Base-by-base conservation (phyloP, 2,329 filamentous ascomycete species). In the Furcasterigmium sp. region DNA sequence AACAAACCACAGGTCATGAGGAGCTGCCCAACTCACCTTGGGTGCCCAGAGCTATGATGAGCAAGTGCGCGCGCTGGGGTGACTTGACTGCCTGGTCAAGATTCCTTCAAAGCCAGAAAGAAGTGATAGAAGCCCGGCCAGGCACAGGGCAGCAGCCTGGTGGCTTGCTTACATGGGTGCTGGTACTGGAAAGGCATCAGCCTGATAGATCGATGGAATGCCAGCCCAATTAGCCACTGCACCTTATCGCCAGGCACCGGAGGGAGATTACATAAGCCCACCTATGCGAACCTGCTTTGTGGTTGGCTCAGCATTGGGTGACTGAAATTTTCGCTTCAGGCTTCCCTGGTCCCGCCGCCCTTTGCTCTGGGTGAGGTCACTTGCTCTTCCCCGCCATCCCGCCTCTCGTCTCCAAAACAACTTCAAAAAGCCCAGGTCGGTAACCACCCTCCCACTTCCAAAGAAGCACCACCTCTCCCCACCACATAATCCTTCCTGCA, bases 271-370 rank as follows among this genome's bases (percentile, higher is more conserved):
- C 32, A 35, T 35, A 35, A 35, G 14, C 53, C 49, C 23, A 26
- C 7, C 23, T 26, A n/a, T 26, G 23, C 11, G 23, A 11, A 26
- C 23, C 23, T 26, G 23, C 23, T 17, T 17, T 35, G 32, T 35
- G 32, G 32, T 35, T 35, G 32, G 32, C 32, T 11, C n/a, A 35
- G 32, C 17, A 11, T 45, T 53, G 51, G 56, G 53, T 58, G 61
- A 62, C 57, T 65, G 65, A 69, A 64, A 63, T 69, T 69, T 69
- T 67, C 63, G 60, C 62, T 61, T 60, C 32, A 56, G 54, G 54
- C 53, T 55, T 55, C 58, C 60, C 59, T 59, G 55, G 58, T 35
- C 32, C 32, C 32, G n/a, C n/a, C 32, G n/a, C n/a, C 32, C n/a
- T 18, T 4, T 7, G 7, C 17, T 17, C 32, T 17, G 32, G 18